Evolutionary conservation across 2,329 filamentous ascomycete genomes (phyloP).

Genomic region (Alternaria gaisen): DNA sequence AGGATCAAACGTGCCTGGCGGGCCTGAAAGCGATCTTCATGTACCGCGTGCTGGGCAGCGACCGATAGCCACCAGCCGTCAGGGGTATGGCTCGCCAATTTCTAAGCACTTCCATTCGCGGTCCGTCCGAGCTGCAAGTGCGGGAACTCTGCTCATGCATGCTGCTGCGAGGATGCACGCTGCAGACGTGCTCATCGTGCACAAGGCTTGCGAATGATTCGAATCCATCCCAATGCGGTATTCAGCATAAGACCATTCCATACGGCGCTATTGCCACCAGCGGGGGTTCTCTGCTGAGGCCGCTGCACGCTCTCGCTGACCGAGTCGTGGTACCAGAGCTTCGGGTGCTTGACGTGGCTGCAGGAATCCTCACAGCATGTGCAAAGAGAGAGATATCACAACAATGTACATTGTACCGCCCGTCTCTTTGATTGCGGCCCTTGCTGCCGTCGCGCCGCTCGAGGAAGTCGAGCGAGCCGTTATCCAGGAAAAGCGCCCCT

Average conservation of each 20-base stretch:
- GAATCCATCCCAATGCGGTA: conserved; percentile 33
- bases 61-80: conserved; percentile 16
- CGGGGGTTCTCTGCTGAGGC: conserved; percentile 22
- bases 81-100: conserved; percentile 25
- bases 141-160: conserved; percentile 40
- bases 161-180: conserved; percentile 37
- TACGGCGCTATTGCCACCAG: conserved; percentile 36
- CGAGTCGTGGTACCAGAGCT: conserved; percentile 38
- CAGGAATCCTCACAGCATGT: conserved; percentile 11
- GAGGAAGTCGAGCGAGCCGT: conserved; percentile 21
- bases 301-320: conserved; percentile 22
- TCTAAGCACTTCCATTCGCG: conserved; percentile 29
- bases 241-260: conserved; percentile 28
- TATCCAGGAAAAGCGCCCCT: conserved; percentile 34
- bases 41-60: conserved; percentile 14
- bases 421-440: conserved; percentile 20
- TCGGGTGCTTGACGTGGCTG: conserved; percentile 10
- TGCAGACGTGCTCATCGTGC: conserved; percentile 38
- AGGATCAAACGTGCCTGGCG: conserved; percentile 17
- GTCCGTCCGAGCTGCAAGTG: conserved; percentile 28
- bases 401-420: conserved; percentile 7
- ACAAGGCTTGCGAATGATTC: conserved; percentile 39
- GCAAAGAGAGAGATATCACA: neutral
- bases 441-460: conserved; percentile 16
- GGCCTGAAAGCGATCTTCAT: conserved; percentile 23